Base-by-base conservation (phyloP, 2,329 filamentous ascomycete genomes). In the Aspergillus ruber region DNA sequence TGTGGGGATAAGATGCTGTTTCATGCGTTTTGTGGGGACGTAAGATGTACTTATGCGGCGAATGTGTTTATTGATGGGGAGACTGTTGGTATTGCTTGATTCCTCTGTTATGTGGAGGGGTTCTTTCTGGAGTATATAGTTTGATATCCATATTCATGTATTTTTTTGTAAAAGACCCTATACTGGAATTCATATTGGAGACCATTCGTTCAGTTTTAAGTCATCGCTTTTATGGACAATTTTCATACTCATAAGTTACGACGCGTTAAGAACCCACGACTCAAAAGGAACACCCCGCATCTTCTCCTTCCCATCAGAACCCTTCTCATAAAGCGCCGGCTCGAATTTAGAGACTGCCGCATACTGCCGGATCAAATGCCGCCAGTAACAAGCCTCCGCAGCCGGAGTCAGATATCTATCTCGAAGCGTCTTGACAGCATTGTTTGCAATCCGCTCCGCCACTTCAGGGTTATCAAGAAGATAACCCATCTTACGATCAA, bases 351-450 rank as follows among this genome's bases (percentile, higher is more conserved):
- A 70, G 7, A 61, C 61, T 8, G 61, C 56, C 6, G 61, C 66
- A 56, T 69, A 71, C 45, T 56, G 55, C 23, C 61, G 55, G 23
- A 78, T 64, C 49, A 78, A 55, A 41, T 71, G 66, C 9, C 77
- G 67, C 77, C 77, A 80, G 52, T 80, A 80, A 51, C 77, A 81
- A 2, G 73, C 70, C 58, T 80, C 74, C 1, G 77, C 76, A 3
- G 76, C 75, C 1, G 76, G 75, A 1, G 76, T 79, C 25, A 80
- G 61, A 55, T 79, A 80, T 3, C 74, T 63, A 53, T 80, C 75
- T 2, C 76, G 68, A 54, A 79, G 79, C 13, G 68, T 72, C 38
- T 57, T 57, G 5, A 74, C 68, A 3, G 66, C 69, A 54, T 79
- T 78, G 23, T 71, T 61, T 12, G 77, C 77, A 45, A 82, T 78